Evolutionary conservation across 495 filamentous ascomycete genomes (phyloP).

Genomic region (Aspergillus steynii): DNA sequence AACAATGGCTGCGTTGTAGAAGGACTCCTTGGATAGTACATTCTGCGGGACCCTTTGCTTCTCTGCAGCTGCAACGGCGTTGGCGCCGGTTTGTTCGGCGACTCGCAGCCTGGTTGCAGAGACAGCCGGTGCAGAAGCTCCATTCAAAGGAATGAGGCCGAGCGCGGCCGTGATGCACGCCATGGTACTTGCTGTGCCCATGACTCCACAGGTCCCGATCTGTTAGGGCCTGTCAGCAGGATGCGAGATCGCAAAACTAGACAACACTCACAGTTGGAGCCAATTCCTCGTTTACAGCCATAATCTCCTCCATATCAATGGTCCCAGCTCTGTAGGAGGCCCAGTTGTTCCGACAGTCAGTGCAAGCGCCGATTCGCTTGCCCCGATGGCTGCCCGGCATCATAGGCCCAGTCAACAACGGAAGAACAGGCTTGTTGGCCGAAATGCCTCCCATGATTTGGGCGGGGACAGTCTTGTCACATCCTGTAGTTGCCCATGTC

Average conservation of each 20-base stretch:
- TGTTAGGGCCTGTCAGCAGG: slow-evolving; percentile 20
- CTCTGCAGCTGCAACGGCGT: slow-evolving; percentile 51
- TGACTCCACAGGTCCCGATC: slow-evolving; percentile 68
- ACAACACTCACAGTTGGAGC: slow-evolving; percentile 57
- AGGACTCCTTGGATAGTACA: slow-evolving; percentile 59
- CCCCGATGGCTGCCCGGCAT: slow-evolving; percentile 63
- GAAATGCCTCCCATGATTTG: slow-evolving; percentile 71
- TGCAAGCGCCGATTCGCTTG: slow-evolving; percentile 62
- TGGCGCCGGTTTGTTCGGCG: slow-evolving; percentile 62
- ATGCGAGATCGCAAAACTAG: no score
- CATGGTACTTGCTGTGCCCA: slow-evolving; percentile 73
- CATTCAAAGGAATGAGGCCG: slow-evolving; percentile 62
- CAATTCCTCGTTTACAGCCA: slow-evolving; percentile 65
- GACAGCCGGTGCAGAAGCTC: slow-evolving; percentile 63
- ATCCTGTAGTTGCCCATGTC: slow-evolving; percentile 39
- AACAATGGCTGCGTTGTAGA: slow-evolving; percentile 67
- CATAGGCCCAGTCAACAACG: slow-evolving; percentile 67
- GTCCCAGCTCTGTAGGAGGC: slow-evolving; percentile 59
- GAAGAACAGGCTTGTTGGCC: slow-evolving; percentile 65
- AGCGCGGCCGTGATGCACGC: slow-evolving; percentile 63
- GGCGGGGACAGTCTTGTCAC: slow-evolving; percentile 68
- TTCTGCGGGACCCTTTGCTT: slow-evolving; percentile 50
- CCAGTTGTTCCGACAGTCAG: slow-evolving; percentile 69
- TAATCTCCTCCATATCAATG: slow-evolving; percentile 66
- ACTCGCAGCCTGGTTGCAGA: slow-evolving; percentile 63